Conservation (phyloP, 2,329 filamentous ascomycete genomes). For the Mycosphaerella sp. region DNA sequence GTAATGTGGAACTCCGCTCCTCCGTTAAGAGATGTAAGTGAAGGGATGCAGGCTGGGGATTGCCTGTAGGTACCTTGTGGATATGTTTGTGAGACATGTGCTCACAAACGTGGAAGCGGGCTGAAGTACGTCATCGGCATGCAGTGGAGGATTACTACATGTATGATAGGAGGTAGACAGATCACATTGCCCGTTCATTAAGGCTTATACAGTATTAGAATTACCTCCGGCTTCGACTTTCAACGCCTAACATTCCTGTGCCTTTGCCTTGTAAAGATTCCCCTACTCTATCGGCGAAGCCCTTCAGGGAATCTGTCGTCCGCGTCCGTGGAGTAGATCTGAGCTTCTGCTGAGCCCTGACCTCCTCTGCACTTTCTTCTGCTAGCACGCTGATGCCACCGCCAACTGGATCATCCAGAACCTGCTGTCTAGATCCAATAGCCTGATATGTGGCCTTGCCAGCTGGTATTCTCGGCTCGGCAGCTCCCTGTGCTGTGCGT, state of each 20-base stretch:
- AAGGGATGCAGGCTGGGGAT: background rate
- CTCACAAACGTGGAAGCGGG: background rate
- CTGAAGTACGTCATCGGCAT: background rate
- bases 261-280: constrained; percentile 43
- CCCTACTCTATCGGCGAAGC: constrained; percentile 42
- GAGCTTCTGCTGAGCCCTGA: constrained; percentile 27
- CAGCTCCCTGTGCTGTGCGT: constrained; percentile 15
- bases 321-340: constrained; percentile 40
- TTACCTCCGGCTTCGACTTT: constrained; percentile 30
- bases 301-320: constrained; percentile 39
- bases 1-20: background rate
- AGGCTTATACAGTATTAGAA: constrained; percentile 5
- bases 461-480: constrained; percentile 27
- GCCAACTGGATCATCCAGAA: constrained; percentile 35
- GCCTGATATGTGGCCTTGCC: constrained; percentile 40
- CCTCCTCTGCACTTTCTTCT: constrained; percentile 40
- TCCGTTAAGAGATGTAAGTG: background rate
- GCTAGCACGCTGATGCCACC: constrained; percentile 36
- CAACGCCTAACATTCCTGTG: constrained; percentile 42
- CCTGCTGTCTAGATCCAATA: constrained; percentile 36
- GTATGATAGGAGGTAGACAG: background rate
- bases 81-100: constrained; percentile 1
- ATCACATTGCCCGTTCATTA: constrained; percentile 9
- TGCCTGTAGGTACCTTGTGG: background rate
- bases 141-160: background rate